Evolutionary conservation across 495 filamentous ascomycete species (phyloP).

Genomic region (Tetracladium marchalianum): DNA sequence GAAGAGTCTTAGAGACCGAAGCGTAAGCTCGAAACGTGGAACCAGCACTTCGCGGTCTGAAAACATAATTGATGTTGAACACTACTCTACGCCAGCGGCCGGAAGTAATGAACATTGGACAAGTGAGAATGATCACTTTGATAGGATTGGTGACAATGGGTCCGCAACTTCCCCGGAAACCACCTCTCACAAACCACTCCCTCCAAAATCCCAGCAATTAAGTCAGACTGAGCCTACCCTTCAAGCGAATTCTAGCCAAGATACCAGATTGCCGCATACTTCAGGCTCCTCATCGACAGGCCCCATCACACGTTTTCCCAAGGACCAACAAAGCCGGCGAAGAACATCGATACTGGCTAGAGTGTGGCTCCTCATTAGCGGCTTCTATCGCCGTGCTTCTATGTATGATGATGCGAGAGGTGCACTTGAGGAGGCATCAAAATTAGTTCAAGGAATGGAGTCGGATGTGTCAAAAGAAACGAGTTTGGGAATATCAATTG

Average conservation of each 20-base stretch:
- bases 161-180: not conserved
- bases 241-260: slow-evolving; percentile 64
- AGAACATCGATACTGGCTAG: slow-evolving; percentile 55
- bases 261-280: slow-evolving; percentile 75
- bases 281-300: slow-evolving; percentile 37
- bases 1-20: slow-evolving; percentile 8
- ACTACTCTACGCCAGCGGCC: slow-evolving; percentile 28
- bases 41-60: slow-evolving; percentile 4
- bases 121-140: not conserved
- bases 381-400: slow-evolving; percentile 73
- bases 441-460: slow-evolving; percentile 49
- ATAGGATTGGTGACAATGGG: not conserved
- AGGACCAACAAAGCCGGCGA: slow-evolving; percentile 42
- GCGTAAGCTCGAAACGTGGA: slow-evolving; percentile 6
- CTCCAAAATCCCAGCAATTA: slow-evolving; percentile 35
- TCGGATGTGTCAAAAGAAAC: slow-evolving; percentile 40
- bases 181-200: slow-evolving; percentile 25
- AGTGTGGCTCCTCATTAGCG: slow-evolving; percentile 82
- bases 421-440: slow-evolving; percentile 72
- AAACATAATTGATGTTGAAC: slow-evolving; percentile 28
- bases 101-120: slow-evolving; percentile 5
- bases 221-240: slow-evolving; percentile 31
- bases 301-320: slow-evolving; percentile 39
- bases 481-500: slow-evolving; percentile 35
- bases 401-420: slow-evolving; percentile 68